Evolutionary conservation across 768 basidiomycete species (phyloP).

Genomic region (Panellus pusillus): DNA sequence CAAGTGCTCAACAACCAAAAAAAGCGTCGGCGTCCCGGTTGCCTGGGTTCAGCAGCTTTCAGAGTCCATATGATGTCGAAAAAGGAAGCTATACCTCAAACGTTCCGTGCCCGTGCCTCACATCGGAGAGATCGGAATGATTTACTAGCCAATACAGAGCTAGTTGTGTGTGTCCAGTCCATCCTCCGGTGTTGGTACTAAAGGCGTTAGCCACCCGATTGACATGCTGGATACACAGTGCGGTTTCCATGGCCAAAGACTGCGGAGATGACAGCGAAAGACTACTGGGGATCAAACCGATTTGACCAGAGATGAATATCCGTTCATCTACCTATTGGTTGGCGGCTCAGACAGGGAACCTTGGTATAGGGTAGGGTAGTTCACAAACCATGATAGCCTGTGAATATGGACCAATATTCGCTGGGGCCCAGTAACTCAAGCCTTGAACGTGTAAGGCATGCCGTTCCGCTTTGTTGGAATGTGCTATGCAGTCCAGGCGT

Average conservation of each 20-base stretch:
- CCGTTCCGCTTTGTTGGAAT: conserved; percentile 48
- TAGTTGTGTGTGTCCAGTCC: conserved; percentile 63
- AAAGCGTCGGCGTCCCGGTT: conserved; percentile 45
- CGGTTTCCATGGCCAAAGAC: conserved; percentile 63
- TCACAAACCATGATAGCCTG: conserved; percentile 79
- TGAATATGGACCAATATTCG: conserved; percentile 98
- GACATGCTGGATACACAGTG: conserved; percentile 80
- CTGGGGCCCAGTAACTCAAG: conserved; percentile 97
- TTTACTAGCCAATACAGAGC: conserved; percentile 74
- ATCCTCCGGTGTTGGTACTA: conserved; percentile 51
- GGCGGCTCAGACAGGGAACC: background rate
- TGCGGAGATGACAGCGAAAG: conserved; percentile 64
- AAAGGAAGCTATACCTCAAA: conserved; percentile 20
- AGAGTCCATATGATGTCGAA: background rate
- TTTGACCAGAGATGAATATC: conserved; percentile 93
- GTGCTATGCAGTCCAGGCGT: conserved; percentile 77
- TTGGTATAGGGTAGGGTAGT: background rate
- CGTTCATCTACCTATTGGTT: conserved; percentile 62
- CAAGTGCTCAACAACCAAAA: conserved; percentile 59
- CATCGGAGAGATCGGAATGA: conserved; percentile 35
- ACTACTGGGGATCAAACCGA: conserved; percentile 79
- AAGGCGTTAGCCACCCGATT: conserved; percentile 64
- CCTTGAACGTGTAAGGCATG: conserved; percentile 92
- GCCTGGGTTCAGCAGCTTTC: conserved; percentile 18
- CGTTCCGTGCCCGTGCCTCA: conserved; percentile 39